Evolutionary conservation across 2,329 filamentous ascomycete genomes (phyloP).

Genomic region (Talaromyces sp.): DNA sequence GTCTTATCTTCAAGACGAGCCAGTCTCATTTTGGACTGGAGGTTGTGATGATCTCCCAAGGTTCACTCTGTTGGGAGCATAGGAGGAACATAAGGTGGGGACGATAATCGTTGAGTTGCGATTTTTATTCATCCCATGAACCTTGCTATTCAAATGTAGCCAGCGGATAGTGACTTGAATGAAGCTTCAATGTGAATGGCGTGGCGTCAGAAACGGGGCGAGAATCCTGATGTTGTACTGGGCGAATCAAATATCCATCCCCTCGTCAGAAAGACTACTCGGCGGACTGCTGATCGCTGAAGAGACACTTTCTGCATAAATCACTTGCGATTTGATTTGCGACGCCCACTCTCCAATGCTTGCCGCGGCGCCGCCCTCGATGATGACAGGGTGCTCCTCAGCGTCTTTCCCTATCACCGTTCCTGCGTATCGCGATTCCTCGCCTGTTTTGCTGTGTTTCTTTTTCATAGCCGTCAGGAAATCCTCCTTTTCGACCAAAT

Average conservation of each 20-base stretch:
- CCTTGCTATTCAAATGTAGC: background rate
- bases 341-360: slow-evolving; percentile 63
- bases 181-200: background rate
- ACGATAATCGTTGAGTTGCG: background rate
- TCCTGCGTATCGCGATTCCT: slow-evolving; percentile 79
- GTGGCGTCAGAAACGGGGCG: background rate
- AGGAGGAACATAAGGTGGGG: too few species aligned
- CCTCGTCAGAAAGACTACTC: slow-evolving; percentile 35
- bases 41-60: background rate
- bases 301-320: slow-evolving; percentile 27
- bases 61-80: background rate
- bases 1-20: background rate
- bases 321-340: slow-evolving; percentile 30
- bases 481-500: slow-evolving; percentile 59
- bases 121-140: background rate
- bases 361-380: slow-evolving; percentile 68
- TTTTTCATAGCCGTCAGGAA: slow-evolving; percentile 78
- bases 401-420: slow-evolving; percentile 73
- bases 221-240: background rate
- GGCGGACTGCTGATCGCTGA: slow-evolving; percentile 38
- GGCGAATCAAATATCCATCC: slow-evolving; percentile 11
- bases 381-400: slow-evolving; percentile 67
- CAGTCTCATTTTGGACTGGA: background rate
- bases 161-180: background rate
- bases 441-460: slow-evolving; percentile 84